Percentiles rank a stretch among this genome's conserved stretches.
phyloP scores from a whole-genome alignment of 1,284 basidiomycete genomes.

The Leccinum cinnamomeum region DNA sequence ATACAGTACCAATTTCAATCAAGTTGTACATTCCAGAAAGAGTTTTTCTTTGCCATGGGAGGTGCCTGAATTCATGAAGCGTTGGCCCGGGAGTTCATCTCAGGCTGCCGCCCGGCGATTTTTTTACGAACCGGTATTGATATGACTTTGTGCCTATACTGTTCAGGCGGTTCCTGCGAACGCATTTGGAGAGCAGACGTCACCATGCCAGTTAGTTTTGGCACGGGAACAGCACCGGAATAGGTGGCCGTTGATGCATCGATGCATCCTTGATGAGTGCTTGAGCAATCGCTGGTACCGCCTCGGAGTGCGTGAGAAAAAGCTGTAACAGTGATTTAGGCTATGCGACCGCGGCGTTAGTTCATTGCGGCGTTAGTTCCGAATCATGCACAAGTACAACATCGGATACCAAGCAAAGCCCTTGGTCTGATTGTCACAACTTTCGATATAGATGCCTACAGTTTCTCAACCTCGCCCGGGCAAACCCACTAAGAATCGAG shows the following conservation, averaged over 20 bases:
- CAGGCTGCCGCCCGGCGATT: not conserved
- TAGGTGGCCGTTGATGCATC: not conserved
- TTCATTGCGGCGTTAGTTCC: not conserved
- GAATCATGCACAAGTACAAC: too few species aligned
- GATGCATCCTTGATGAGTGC: not conserved
- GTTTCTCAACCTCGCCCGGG: not conserved
- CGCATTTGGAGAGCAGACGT: not conserved
- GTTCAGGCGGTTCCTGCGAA: not conserved
- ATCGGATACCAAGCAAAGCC: not conserved
- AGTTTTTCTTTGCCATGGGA: not conserved
- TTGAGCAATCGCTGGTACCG: too few species aligned
- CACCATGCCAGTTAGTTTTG: not conserved
- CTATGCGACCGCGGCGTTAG: not conserved
- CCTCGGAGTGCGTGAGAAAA: not conserved
- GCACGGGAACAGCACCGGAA: not conserved
- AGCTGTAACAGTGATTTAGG: too few species aligned
- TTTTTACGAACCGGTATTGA: not conserved
- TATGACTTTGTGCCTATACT: not conserved
- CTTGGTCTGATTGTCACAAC: not conserved
- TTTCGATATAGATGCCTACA: not conserved
- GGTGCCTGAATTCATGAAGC: not conserved
- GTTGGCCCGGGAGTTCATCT: not conserved
- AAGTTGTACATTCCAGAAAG: not conserved
- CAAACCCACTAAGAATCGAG: not conserved
- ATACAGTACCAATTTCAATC: not conserved